Base-by-base conservation (phyloP, 2,329 filamentous ascomycete species). In the Tothia fuscella region DNA sequence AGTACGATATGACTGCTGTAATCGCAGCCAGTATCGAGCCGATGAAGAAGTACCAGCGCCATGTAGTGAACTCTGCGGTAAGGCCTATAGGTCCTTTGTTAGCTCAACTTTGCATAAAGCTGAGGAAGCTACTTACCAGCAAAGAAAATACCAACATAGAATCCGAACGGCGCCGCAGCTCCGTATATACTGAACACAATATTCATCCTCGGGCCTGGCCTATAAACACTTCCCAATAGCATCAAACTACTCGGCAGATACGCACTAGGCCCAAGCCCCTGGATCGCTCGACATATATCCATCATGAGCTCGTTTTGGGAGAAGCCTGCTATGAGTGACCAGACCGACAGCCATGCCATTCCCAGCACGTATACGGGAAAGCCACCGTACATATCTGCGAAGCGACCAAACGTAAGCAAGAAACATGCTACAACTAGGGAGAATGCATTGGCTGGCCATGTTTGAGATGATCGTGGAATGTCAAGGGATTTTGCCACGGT, bases 11-110 rank as follows among this genome's bases (percentile, higher is more conserved):
- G 1, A 60, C 46, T 0, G 59, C 49, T 3, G 69, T 72, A 33
- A 72, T 56, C 1, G 60, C 62, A 1, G 64, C 56, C 0, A 78
- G 54, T 17, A 75, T 66, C 1, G 71, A 65, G 1, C 78, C 78
- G 40, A 82, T 70, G 62, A 70, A 83, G 54, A 82, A 83, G 54
- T 78, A 83, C 73, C 75, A 81, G 3, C 70, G 56, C 77, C 78
- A 83, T 0, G 56, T 61, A 1, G 73, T 57, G 43, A 70, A 72
- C 45, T 71, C 57, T 3, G 62, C 71, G 3, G 71, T 63, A 1
- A 82, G 41, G 1, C 78, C 39, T 38, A 28, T 7, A 32, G 13
- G 10, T 10, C 9, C 16, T 34, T 20, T 9, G 32, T 38, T 10
- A 38, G 31, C 14, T 10, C 31, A 7, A n/a, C 9, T 9, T 12